Base-by-base conservation (phyloP, 768 basidiomycete genomes). In the Galerina sulciceps region DNA sequence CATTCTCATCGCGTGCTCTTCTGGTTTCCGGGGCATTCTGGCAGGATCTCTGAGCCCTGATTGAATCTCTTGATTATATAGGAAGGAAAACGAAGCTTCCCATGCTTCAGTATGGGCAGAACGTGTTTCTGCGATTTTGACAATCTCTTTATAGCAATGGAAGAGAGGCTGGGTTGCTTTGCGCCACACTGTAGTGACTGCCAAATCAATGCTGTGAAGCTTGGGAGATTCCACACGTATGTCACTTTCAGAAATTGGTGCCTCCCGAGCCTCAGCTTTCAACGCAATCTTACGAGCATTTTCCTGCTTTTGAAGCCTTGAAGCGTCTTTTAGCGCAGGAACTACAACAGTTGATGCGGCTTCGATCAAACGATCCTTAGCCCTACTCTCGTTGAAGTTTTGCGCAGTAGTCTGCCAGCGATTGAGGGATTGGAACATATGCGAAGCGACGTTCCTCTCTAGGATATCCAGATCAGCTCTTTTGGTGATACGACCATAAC, bases 401-500 rank as follows among this genome's bases (percentile, higher is more conserved):
- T 68, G 66, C 53, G 81, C 67, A 4, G 65, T 58, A 1, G 50
- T 53, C 8, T 71, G 69, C 10, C 77, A 65, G 2, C 55, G 58
- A 36, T 60, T 61, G n/a, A 87, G 77, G 10, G 75, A 72, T 17
- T 68, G 68, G 0, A 82, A 80, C 81, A 86, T 84, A 17, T 73
- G 73, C 36, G 75, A 76, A 0, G 83, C 82, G 18, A 88, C 77
- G 57, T 89, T 89, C 56, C 79, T 78, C 65, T 90, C 89, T 54
- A 89, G 64, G 6, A 90, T 83, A 60, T 89, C 88, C 45, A 91
- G 71, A 45, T 82, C 77, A 0, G 87, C 85, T 8, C 84, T 79
- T 67, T 90, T 91, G 66, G 77, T 79, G 36, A 83, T 71, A 3
- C 87, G 80, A 6, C 86, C 82, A 61, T 91, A 90, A 3, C 88